A percentile compares a stretch with the other conserved stretches of the same genome.
phyloP scores from a whole-genome alignment of 805 yeast genomes.

The Saccharomycopsis oosterbeekiorum region DNA sequence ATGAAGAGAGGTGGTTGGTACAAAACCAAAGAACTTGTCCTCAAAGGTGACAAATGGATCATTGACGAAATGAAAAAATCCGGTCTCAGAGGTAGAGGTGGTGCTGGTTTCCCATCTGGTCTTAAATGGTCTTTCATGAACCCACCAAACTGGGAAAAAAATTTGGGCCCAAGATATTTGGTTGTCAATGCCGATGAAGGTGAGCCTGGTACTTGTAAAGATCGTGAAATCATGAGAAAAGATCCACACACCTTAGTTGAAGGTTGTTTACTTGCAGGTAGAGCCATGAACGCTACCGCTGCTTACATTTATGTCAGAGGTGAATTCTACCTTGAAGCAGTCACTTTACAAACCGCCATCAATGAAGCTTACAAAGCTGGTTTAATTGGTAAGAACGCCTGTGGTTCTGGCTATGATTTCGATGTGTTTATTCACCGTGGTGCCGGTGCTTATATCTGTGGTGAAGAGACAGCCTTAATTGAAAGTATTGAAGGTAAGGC shows the following conservation, averaged over 20 bases:
- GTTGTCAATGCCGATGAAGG: slow-evolving; percentile 93
- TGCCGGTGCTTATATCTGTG: slow-evolving; percentile 89
- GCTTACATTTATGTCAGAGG: slow-evolving; percentile 89
- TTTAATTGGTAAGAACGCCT: slow-evolving; percentile 70
- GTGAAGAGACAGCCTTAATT: slow-evolving; percentile 85
- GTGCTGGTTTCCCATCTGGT: slow-evolving; percentile 91
- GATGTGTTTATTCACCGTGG: slow-evolving; percentile 84
- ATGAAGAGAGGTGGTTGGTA: slow-evolving; percentile 84
- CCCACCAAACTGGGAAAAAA: slow-evolving; percentile 93
- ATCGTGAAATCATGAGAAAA: slow-evolving; percentile 81
- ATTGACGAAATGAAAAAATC: slow-evolving; percentile 78
- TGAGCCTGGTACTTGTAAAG: slow-evolving; percentile 92
- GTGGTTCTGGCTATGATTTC: slow-evolving; percentile 79
- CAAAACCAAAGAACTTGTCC: slow-evolving; percentile 75
- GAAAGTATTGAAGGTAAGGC: slow-evolving; percentile 89
- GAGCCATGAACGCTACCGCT: slow-evolving; percentile 90
- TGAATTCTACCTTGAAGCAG: slow-evolving; percentile 79
- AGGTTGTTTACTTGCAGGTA: slow-evolving; percentile 83
- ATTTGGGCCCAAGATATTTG: slow-evolving; percentile 77
- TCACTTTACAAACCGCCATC: slow-evolving; percentile 65
- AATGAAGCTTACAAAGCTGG: slow-evolving; percentile 83
- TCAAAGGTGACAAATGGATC: slow-evolving; percentile 84
- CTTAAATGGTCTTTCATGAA: slow-evolving; percentile 91
- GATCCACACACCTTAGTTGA: slow-evolving; percentile 88
- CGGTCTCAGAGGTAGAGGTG: slow-evolving; percentile 86